A percentile compares a stretch with the other conserved stretches of the same genome.
Evolutionary conservation across 306 rosid genomes (phyloP).

Genomic region (Begonia peltatifolia): DNA sequence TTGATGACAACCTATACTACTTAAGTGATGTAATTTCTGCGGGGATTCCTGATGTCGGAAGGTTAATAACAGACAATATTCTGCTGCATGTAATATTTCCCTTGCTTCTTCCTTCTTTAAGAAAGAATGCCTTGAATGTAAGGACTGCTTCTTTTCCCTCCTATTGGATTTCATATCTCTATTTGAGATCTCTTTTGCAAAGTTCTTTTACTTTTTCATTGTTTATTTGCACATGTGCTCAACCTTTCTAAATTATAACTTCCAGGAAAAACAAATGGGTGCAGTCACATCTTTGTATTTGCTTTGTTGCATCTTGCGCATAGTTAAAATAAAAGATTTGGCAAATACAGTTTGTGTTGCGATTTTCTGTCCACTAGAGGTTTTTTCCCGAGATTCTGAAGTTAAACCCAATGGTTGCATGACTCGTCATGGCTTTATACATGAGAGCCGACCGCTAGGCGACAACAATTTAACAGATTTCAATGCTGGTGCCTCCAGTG

Average conservation of each 20-base stretch:
- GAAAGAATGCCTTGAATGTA: slow-evolving; percentile 41
- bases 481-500: slow-evolving; percentile 20
- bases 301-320: slow-evolving; percentile 78
- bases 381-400: slow-evolving; percentile 31
- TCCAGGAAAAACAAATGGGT: slow-evolving; percentile 55
- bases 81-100: slow-evolving; percentile 75
- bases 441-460: slow-evolving; percentile 26
- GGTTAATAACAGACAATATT: slow-evolving; percentile 58
- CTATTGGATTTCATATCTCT: slow-evolving; percentile 5
- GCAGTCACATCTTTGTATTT: slow-evolving; percentile 69
- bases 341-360: slow-evolving; percentile 81
- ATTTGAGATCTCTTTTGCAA: slow-evolving; percentile 6
- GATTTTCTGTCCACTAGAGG: slow-evolving; percentile 55
- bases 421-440: slow-evolving; percentile 21
- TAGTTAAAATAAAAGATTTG: slow-evolving; percentile 82
- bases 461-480: slow-evolving; percentile 11
- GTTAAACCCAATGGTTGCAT: slow-evolving; percentile 37
- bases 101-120: slow-evolving; percentile 70
- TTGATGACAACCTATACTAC: slow-evolving; percentile 92
- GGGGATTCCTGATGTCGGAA: slow-evolving; percentile 87
- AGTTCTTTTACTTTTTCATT: slow-evolving; percentile 4
- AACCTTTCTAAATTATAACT: slow-evolving; percentile 32
- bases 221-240: slow-evolving; percentile 16
- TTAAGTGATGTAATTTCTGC: slow-evolving; percentile 84
- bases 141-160: slow-evolving; percentile 14